phyloP scores from a whole-genome alignment of 805 yeast genomes.

The Cyberlindnera lachancei region DNA sequence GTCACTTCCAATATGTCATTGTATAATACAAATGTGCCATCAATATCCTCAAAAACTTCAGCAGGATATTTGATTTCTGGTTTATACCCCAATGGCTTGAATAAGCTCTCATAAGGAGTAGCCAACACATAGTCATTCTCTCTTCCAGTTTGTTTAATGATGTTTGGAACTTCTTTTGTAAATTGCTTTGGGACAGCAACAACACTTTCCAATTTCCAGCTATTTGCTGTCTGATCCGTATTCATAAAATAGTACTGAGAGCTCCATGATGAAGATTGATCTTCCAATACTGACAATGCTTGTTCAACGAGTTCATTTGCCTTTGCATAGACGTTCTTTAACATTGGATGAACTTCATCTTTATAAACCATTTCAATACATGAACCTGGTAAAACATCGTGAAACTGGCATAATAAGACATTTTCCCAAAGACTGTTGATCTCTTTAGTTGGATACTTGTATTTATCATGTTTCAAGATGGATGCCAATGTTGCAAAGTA shows the following conservation, averaged over 20 bases:
- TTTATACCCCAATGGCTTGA: too few species aligned
- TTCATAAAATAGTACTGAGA: slow-evolving; percentile 28
- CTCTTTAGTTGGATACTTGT: slow-evolving; percentile 63
- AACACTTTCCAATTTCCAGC: slow-evolving; percentile 49
- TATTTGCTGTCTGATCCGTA: slow-evolving; percentile 57
- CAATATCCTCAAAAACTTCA: slow-evolving; percentile 32
- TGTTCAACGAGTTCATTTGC: slow-evolving; percentile 44
- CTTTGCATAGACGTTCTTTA: slow-evolving; percentile 45
- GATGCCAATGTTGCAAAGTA: slow-evolving; percentile 74
- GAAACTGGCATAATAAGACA: slow-evolving; percentile 86
- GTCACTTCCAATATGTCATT: slow-evolving; percentile 57
- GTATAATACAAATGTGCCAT: slow-evolving; percentile 40
- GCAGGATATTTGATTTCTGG: slow-evolving; percentile 38
- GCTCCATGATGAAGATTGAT: slow-evolving; percentile 18
- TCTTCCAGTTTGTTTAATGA: slow-evolving; percentile 11
- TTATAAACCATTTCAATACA: slow-evolving; percentile 90
- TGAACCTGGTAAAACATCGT: slow-evolving; percentile 96
- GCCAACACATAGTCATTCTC: slow-evolving; percentile 16
- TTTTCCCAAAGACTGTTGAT: slow-evolving; percentile 80
- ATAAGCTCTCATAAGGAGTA: slow-evolving; percentile 9
- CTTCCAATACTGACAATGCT: slow-evolving; percentile 24
- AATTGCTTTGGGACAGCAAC: slow-evolving; percentile 26
- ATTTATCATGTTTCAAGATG: slow-evolving; percentile 32
- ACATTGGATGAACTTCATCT: slow-evolving; percentile 79
- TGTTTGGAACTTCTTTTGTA: slow-evolving; percentile 1